Evolutionary conservation across 1,284 basidiomycete species (phyloP).

Genomic region (Anthracocystis panici-leucophaei): DNA sequence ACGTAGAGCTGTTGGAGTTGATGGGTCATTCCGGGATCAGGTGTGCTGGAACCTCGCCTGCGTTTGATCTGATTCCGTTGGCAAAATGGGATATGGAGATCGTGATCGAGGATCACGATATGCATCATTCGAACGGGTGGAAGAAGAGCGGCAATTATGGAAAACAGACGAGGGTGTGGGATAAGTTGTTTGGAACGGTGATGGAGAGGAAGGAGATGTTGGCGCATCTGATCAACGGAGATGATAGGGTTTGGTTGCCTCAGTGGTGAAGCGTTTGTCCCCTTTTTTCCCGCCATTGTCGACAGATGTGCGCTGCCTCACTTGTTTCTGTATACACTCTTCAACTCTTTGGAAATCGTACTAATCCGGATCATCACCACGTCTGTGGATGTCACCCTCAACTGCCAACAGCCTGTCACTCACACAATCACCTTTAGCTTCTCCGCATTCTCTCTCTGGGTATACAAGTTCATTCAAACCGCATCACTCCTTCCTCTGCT

Average conservation of each 20-base stretch:
- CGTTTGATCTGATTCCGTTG: constrained; percentile 34
- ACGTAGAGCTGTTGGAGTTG: constrained; percentile 51
- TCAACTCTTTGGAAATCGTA: too few relatives aligned
- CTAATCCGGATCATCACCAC: too few relatives aligned
- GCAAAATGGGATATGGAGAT: constrained; percentile 52
- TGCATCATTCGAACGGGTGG: constrained; percentile 64
- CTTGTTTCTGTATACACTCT: too few relatives aligned
- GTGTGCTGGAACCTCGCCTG: constrained; percentile 37
- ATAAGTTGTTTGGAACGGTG: constrained; percentile 59
- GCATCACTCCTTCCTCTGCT: constrained; percentile 21
- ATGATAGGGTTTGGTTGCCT: constrained; percentile 22
- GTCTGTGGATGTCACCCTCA: neutral
- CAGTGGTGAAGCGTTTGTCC: too few relatives aligned
- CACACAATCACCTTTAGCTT: too few relatives aligned
- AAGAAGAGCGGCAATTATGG: constrained; percentile 57
- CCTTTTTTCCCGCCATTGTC: too few relatives aligned
- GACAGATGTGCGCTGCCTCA: too few relatives aligned
- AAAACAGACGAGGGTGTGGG: constrained; percentile 65
- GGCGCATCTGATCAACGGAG: constrained; percentile 31
- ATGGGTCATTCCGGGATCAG: constrained; percentile 63
- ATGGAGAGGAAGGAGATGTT: constrained; percentile 49
- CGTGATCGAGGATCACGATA: constrained; percentile 66
- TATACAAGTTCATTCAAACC: neutral
- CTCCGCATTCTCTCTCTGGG: neutral
- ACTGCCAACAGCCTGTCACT: too few relatives aligned